Evolutionary conservation across 2,329 filamentous ascomycete species (phyloP).

Genomic region (Blastomyces gilchristii): DNA sequence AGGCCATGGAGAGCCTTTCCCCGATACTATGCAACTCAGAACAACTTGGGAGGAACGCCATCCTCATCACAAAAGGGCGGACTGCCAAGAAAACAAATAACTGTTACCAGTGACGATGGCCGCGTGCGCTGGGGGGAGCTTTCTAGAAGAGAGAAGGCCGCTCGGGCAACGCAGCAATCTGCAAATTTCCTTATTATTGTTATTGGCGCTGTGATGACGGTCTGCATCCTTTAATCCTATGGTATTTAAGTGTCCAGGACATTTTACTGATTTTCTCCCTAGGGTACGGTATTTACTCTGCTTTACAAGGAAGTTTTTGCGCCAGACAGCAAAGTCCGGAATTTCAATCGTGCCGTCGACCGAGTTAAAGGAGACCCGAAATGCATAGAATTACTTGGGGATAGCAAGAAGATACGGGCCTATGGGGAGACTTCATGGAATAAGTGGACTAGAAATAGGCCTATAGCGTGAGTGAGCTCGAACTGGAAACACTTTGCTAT

Average conservation of each 20-base stretch:
- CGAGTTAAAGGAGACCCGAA: slow-evolving; percentile 62
- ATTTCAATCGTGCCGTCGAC: slow-evolving; percentile 80
- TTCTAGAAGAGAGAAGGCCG: slow-evolving; percentile 64
- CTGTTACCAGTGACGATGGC: slow-evolving; percentile 77
- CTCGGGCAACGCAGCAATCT: slow-evolving; percentile 77
- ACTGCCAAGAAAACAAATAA: slow-evolving; percentile 58
- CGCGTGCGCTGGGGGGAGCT: slow-evolving; percentile 70
- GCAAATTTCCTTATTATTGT: slow-evolving; percentile 76
- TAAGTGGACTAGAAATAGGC: slow-evolving; percentile 62
- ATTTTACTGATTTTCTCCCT: slow-evolving; percentile 25
- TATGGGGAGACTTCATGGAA: slow-evolving; percentile 72
- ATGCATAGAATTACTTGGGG: slow-evolving; percentile 65
- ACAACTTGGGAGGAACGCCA: slow-evolving; percentile 30
- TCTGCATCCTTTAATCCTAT: slow-evolving; percentile 31
- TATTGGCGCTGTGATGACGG: slow-evolving; percentile 64
- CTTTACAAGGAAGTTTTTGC: slow-evolving; percentile 77
- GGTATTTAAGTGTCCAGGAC: slow-evolving; percentile 8
- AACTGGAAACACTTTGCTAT: neutral
- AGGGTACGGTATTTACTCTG: slow-evolving; percentile 69
- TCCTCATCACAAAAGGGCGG: slow-evolving; percentile 24
- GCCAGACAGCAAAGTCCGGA: slow-evolving; percentile 69
- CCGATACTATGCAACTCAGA: slow-evolving; percentile 52
- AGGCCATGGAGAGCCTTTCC: slow-evolving; percentile 20
- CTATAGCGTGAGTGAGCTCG: slow-evolving; percentile 39
- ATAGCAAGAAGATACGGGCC: slow-evolving; percentile 62